phyloP scores from a whole-genome alignment of 2,329 filamentous ascomycete genomes.

The Didymella lethalis region DNA sequence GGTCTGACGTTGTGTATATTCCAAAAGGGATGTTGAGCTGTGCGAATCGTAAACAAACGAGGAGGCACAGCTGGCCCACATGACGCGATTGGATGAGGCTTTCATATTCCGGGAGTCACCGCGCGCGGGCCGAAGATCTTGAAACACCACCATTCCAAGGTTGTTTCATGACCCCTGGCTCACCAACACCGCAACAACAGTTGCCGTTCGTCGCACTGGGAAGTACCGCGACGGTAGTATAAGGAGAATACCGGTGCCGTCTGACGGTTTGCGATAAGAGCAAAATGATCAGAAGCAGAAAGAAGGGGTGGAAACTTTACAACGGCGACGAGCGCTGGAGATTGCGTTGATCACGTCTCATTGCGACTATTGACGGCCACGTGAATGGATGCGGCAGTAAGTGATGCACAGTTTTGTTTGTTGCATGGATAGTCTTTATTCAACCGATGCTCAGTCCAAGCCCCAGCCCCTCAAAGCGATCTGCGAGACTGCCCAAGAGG shows the following conservation, averaged over 20 bases:
- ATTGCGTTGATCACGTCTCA: background rate
- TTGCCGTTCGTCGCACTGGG: background rate
- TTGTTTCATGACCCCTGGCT: conserved; percentile 14
- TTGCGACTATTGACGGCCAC: background rate
- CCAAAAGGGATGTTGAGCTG: background rate
- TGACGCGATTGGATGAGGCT: conserved; percentile 9
- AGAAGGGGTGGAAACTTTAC: background rate
- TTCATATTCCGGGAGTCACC: conserved; percentile 18
- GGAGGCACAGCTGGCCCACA: conserved; percentile 10
- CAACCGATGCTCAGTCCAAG: conserved; percentile 31
- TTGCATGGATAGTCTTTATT: background rate
- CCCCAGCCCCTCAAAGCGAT: conserved; percentile 30
- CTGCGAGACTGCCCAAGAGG: conserved; percentile 30
- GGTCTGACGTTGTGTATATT: conserved; percentile 6
- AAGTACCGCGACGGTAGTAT: background rate
- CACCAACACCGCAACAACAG: background rate
- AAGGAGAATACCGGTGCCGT: background rate
- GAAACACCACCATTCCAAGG: conserved; percentile 13
- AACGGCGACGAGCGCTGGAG: background rate
- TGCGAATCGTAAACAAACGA: background rate
- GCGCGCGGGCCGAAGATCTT: conserved; percentile 18
- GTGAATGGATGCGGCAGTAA: background rate
- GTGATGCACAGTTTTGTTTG: background rate
- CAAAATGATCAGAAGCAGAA: background rate
- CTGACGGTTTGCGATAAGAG: background rate